Evolutionary conservation across 371 early-diverging fungal genomes (phyloP).

Genomic region (Mortierella polycephala): DNA sequence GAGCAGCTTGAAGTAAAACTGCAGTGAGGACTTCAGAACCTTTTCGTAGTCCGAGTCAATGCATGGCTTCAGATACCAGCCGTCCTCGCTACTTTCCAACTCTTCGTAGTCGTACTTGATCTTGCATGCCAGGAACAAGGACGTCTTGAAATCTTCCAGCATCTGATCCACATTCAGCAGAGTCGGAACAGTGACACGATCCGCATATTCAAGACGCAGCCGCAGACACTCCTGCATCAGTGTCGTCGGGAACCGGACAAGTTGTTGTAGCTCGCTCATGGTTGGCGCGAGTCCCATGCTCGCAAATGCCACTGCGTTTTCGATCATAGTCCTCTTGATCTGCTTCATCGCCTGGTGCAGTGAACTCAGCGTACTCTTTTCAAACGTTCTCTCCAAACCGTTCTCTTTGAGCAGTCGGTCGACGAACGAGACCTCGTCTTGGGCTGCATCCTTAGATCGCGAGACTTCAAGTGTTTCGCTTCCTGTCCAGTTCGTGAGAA

Average conservation of each 20-base stretch:
- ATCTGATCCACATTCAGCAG: slow-evolving; percentile 81
- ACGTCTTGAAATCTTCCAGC: slow-evolving; percentile 82
- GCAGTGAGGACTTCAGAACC: slow-evolving; percentile 75
- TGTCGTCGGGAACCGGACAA: slow-evolving; percentile 82
- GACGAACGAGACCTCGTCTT: slow-evolving; percentile 77
- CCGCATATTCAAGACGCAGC: slow-evolving; percentile 80
- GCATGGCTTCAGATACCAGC: slow-evolving; percentile 75
- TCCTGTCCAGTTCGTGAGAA: slow-evolving; percentile 87
- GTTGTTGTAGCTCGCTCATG: slow-evolving; percentile 71
- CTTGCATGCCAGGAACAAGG: slow-evolving; percentile 76
- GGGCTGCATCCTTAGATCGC: slow-evolving; percentile 51
- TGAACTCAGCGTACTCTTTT: slow-evolving; percentile 75
- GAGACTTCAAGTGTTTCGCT: slow-evolving; percentile 76
- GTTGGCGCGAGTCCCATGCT: slow-evolving; percentile 79
- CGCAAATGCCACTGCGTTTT: slow-evolving; percentile 68
- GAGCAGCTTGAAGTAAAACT: slow-evolving; percentile 84
- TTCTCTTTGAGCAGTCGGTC: slow-evolving; percentile 87
- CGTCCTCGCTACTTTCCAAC: slow-evolving; percentile 69
- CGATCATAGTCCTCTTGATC: slow-evolving; percentile 75
- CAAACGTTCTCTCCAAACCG: slow-evolving; percentile 82
- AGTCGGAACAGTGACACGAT: slow-evolving; percentile 74
- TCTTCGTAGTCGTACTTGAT: slow-evolving; percentile 77
- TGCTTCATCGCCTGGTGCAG: slow-evolving; percentile 64
- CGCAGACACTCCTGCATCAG: slow-evolving; percentile 83
- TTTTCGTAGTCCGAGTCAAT: slow-evolving; percentile 76